Base-by-base conservation (phyloP, 2,329 filamentous ascomycete species). In the Penicillium sumatraense region DNA sequence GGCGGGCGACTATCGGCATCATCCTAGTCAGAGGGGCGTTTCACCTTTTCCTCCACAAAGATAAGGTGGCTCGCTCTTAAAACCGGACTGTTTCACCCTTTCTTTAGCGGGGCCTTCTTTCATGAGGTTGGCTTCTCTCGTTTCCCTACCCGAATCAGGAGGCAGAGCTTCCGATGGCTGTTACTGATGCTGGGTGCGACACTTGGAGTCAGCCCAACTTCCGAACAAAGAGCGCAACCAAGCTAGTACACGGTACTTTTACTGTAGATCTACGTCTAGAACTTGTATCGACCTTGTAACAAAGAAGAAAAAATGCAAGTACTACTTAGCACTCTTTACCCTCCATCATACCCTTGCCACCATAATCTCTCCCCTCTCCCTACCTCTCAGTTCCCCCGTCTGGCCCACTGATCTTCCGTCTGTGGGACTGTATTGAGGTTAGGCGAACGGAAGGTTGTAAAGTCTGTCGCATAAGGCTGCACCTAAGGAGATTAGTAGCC, bases 1-100 rank as follows among this genome's bases (percentile, higher is more conserved):
- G 33, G 33, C 14, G 24, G 42, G 26, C 38, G 50, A 48, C 45
- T 46, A 50, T 50, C 31, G 41, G 36, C 46, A 54, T 35, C 10
- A 49, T 52, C 53, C 56, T 49, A 16, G 54, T 49, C 24, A 40
- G 29, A 27, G 46, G 21, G 52, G 46, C 29, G 53, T 61, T 61
- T 53, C 52, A 61, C 45, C 46, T 52, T 49, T 48, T 31, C 42
- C 14, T 33, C 49, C 48, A 53, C 51, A 54, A 61, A 57, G 50
- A 56, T 50, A 38, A 51, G 40, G 40, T 51, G 50, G 56, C 44
- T 50, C 45, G 44, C n/a, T 49, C 53, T 58, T 49, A 49, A 38
- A 53, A 31, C 26, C 49, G 6, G 41, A 49, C 46, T 3, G 52
- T 55, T 56, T 56, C 56, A 40, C 11, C 27, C 21, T 49, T 41